Conservation (phyloP, 768 basidiomycete species). For the Amanita phalloides region DNA sequence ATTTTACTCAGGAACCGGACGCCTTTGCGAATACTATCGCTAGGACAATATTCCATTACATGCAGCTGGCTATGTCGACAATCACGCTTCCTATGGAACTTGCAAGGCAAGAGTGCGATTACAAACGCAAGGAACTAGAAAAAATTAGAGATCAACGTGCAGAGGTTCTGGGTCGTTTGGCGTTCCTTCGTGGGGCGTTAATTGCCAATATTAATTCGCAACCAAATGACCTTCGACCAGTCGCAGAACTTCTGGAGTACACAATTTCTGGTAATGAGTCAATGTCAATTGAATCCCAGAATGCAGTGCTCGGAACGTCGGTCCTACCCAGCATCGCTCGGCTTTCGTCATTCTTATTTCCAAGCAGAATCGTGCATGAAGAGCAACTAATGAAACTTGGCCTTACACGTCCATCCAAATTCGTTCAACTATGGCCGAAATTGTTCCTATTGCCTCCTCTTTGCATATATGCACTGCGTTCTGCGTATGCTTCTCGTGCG, state of each 20-base stretch:
- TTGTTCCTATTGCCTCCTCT: slow-evolving; percentile 70
- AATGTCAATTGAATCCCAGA: not conserved
- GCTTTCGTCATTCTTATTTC: slow-evolving; percentile 13
- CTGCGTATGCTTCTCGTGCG: slow-evolving; percentile 47
- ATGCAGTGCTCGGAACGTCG: not conserved
- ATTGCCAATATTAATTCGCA: slow-evolving; percentile 9
- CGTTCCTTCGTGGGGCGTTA: slow-evolving; percentile 35
- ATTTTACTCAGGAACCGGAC: slow-evolving; percentile 5
- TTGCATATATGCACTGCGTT: slow-evolving; percentile 35
- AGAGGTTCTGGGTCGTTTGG: slow-evolving; percentile 51
- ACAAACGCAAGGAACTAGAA: slow-evolving; percentile 50
- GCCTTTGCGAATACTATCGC: not conserved
- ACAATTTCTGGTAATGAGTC: slow-evolving; percentile 5
- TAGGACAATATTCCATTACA: not conserved
- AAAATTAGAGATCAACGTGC: slow-evolving; percentile 60
- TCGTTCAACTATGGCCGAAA: slow-evolving; percentile 74
- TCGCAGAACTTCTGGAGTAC: slow-evolving; percentile 6
- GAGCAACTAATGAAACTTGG: slow-evolving; percentile 14
- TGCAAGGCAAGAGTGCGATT: slow-evolving; percentile 53
- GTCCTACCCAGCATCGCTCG: not conserved
- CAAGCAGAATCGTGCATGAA: slow-evolving; percentile 18
- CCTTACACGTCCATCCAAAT: slow-evolving; percentile 56
- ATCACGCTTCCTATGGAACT: slow-evolving; percentile 48
- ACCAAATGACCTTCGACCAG: slow-evolving; percentile 2
- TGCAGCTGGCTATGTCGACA: slow-evolving; percentile 3